Evolutionary conservation across 345 rosid genomes (phyloP), one percentile per base, ranked within the genome.

Genomic region (Geranium rotundifolium): DNA sequence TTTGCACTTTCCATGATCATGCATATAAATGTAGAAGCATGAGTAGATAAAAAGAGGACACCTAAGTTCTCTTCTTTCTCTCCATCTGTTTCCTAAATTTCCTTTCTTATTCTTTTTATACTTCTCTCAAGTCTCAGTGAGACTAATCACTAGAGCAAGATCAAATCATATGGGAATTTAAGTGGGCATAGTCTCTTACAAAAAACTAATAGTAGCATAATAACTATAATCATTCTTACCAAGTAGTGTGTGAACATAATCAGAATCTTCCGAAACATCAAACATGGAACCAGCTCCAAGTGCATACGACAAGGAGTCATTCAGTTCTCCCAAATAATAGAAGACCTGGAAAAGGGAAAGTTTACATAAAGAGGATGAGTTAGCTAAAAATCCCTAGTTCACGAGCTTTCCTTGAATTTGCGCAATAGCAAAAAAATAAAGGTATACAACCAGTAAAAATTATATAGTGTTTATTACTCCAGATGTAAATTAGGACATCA

Each of bases 241-340:
- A 58, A 88, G 87, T 72, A 95, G 95, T 17, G 97, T 95, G 73
- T 88, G 96, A 65, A 85, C 79, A 66, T 90, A 90, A 76, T 90
- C 95, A 50, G 95, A 85, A 66, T 95, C 99, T 68, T 88, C 99
- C 0, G 99, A 86, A 65, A 95, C 96, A 73, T 90, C 96, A 77
- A 95, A 90, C 17, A 85, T 77, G 54, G 93, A 80, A 17, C 90
- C 95, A 75, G 99, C 93, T 78, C 96, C 96, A 76, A 95, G 97
- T 69, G 99, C 99, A 79, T 95, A 95, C 19, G 96, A 88, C 61
- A 95, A 64, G 0, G 99, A 95, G 74, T 95, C 99, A 75, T 90
- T 85, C 57, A 88, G 91, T 73, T 95, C 97, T 56, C 99, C 96
- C 81, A 95, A 73, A 74, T 88, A 88, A 70, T 91, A 90, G 82